Evolutionary conservation across 2,329 filamentous ascomycete species (phyloP).

Genomic region (Diplocarpon rosae): DNA sequence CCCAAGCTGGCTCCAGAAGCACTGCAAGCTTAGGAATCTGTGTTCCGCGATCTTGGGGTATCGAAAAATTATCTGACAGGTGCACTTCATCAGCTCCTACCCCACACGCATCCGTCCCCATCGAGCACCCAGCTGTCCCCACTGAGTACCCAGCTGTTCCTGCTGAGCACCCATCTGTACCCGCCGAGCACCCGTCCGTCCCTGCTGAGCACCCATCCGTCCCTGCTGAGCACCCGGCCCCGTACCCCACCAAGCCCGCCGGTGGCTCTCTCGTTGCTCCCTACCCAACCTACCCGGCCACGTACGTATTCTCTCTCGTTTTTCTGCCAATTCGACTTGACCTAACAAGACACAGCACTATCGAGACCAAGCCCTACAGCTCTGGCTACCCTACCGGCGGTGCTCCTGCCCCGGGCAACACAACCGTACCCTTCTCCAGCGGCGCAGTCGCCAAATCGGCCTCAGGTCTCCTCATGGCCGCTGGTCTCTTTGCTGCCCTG

Average conservation of each 20-base stretch:
- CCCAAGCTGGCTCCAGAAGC: no score
- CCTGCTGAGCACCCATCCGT: background rate
- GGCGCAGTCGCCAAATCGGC: conserved; percentile 15
- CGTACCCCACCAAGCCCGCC: background rate
- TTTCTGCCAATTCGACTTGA: background rate
- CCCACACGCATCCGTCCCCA: background rate
- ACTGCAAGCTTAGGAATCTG: no score
- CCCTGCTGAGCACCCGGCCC: background rate
- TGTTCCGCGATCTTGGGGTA: no score
- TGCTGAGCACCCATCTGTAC: background rate
- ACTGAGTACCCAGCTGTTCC: conserved; percentile 9
- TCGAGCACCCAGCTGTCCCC: background rate
- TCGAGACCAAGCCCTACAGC: conserved; percentile 5
- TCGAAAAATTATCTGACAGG: no score
- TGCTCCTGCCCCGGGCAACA: conserved; percentile 3
- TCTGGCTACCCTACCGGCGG: background rate
- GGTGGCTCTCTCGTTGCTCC: background rate
- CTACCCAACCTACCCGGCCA: conserved; percentile 3
- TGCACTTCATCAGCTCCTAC: background rate
- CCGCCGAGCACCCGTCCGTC: background rate
- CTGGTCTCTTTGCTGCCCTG: conserved; percentile 18
- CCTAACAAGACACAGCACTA: background rate
- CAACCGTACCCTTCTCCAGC: conserved; percentile 9
- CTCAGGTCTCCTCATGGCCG: conserved; percentile 16
- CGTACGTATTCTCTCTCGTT: background rate